A percentile compares a stretch with the other conserved stretches of the same genome.
These are phyloP conservation scores for Trypanosoma scelopori DNA, from an alignment of 208 protist species.

Conservation along the genomic window DNA sequence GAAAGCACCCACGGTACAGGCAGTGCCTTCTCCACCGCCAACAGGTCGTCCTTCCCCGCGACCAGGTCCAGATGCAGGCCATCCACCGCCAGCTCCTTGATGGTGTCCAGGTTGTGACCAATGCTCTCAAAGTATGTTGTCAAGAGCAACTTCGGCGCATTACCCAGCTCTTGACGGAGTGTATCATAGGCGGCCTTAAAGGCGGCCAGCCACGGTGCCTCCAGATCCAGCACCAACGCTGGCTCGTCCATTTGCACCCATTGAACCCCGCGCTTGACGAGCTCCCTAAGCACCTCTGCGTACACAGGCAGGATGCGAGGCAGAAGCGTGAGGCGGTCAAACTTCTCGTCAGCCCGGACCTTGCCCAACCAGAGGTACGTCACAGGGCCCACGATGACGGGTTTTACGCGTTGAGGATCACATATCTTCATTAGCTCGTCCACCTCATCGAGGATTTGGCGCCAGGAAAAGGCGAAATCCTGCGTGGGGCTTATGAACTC, in stretches of 20 bases:
- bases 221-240: constrained; percentile 68
- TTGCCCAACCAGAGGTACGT: constrained; percentile 80
- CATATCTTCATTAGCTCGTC: constrained; percentile 50
- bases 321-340: constrained; percentile 48
- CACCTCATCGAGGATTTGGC: constrained; percentile 55
- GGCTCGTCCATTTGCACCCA: constrained; percentile 90
- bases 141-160: constrained; percentile 48
- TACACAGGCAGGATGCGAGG: constrained; percentile 63
- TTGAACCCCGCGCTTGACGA: constrained; percentile 46
- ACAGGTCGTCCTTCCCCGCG: constrained; percentile 33
- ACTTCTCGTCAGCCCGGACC: constrained; percentile 42
- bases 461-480: constrained; percentile 38
- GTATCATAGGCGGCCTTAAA: constrained; percentile 34
- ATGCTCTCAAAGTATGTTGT: constrained; percentile 88
- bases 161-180: constrained; percentile 23
- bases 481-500: constrained; percentile 64
- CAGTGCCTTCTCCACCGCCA: constrained; percentile 38
- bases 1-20: constrained; percentile 61
- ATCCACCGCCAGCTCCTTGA: constrained; percentile 49
- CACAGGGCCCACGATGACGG: constrained; percentile 83
- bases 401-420: constrained; percentile 43
- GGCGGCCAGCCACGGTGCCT: constrained; percentile 32
- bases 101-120: constrained; percentile 42
- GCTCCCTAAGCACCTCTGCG: constrained; percentile 53
- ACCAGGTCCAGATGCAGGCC: constrained; percentile 82